A percentile compares a stretch with the other conserved stretches of the same genome.
phyloP scores from a whole-genome alignment of 2,329 filamentous ascomycete species.

The Alternaria gansuensis region DNA sequence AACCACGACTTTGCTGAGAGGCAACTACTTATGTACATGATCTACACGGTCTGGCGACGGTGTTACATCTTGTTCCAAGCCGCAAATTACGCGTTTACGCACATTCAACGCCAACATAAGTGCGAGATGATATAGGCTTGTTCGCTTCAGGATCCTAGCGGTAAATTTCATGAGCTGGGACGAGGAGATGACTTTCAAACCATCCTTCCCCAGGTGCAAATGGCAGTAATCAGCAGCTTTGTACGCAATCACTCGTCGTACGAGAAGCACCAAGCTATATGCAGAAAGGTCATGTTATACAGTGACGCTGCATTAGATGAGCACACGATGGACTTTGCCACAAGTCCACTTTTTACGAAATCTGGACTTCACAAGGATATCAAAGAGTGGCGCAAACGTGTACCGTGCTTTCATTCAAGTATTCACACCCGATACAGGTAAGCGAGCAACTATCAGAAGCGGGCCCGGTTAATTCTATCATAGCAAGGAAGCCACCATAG shows the following conservation, averaged over 20 bases:
- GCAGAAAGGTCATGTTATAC: not conserved
- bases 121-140: too few species aligned
- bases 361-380: not conserved
- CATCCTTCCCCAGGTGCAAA: not conserved
- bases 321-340: not conserved
- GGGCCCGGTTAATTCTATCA: not conserved
- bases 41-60: not conserved
- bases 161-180: not conserved
- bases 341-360: not conserved
- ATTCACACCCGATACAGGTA: not conserved
- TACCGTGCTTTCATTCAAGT: not conserved
- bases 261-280: not conserved
- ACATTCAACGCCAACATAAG: not conserved
- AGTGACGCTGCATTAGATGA: not conserved
- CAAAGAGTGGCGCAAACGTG: not conserved
- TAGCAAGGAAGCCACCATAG: not conserved
- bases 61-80: not conserved
- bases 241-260: not conserved
- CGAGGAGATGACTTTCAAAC: not conserved
- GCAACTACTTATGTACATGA: not conserved
- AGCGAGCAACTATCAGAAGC: not conserved
- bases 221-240: not conserved
- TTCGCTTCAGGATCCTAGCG: not conserved
- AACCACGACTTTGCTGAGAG: not conserved
- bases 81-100: not conserved